Conservation (phyloP, 2,329 filamentous ascomycete species). For the Chalara sp. region DNA sequence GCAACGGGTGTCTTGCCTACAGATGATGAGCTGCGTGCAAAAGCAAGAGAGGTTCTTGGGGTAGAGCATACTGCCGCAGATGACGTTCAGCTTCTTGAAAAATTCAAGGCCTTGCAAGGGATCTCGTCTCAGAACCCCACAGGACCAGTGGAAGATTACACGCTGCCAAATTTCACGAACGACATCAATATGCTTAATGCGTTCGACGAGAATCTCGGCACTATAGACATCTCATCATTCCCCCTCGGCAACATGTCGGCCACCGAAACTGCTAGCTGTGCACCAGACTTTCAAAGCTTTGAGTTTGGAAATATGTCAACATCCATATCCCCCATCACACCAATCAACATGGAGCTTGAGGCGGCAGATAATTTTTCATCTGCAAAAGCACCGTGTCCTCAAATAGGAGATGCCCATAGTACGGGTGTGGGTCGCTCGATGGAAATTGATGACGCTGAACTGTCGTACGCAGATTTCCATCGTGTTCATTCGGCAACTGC, state of each 20-base stretch:
- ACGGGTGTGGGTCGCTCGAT: too few species aligned
- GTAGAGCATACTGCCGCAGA: slow-evolving; percentile 42
- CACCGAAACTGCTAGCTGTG: too few species aligned
- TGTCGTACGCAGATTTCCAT: too few species aligned
- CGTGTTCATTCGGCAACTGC: too few species aligned
- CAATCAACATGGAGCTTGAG: too few species aligned
- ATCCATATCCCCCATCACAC: too few species aligned
- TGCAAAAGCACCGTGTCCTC: too few species aligned
- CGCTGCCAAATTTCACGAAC: slow-evolving; percentile 3
- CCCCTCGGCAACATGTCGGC: neutral
- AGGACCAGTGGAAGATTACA: neutral
- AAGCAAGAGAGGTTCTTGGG: slow-evolving; percentile 42
- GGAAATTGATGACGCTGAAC: too few species aligned
- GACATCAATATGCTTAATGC: slow-evolving; percentile 16
- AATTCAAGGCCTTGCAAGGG: slow-evolving; percentile 33
- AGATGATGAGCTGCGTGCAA: slow-evolving; percentile 39
- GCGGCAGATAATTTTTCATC: too few species aligned
- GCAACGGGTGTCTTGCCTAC: slow-evolving; percentile 36
- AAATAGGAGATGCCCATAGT: too few species aligned
- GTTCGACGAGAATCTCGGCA: slow-evolving; percentile 11
- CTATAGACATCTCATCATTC: neutral
- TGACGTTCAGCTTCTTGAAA: slow-evolving; percentile 42
- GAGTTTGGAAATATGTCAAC: too few species aligned
- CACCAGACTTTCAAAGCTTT: too few species aligned
- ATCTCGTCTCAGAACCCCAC: neutral